A percentile compares a stretch with the other conserved stretches of the same genome.
These are phyloP conservation scores for Cladosporium halotolerans DNA, from an alignment of 2,329 filamentous ascomycete genomes.

Conservation along the genomic window DNA sequence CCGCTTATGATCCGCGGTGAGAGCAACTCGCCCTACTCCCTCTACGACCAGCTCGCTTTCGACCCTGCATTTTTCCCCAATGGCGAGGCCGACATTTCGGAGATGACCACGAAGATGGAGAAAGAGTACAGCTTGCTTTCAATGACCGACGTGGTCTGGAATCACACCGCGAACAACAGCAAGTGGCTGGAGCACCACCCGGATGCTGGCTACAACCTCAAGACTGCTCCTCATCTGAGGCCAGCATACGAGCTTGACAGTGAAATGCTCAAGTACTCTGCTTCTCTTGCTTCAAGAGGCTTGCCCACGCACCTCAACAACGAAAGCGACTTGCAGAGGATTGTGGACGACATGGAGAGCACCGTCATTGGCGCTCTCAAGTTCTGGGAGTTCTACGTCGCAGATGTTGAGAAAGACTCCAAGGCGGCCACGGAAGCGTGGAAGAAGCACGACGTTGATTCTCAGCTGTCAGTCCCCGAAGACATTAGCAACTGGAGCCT, in stretches of 20 bases:
- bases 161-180: constrained; percentile 94
- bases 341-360: constrained; percentile 80
- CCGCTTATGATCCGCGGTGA: constrained; percentile 80
- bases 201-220: constrained; percentile 89
- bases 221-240: constrained; percentile 70
- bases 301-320: constrained; percentile 68
- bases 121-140: constrained; percentile 76
- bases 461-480: constrained; percentile 48
- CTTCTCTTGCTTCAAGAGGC: constrained; percentile 58
- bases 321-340: constrained; percentile 64
- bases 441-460: constrained; percentile 53
- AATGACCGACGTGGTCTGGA: constrained; percentile 94
- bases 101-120: constrained; percentile 75
- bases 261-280: constrained; percentile 60
- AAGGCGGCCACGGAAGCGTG: constrained; percentile 66
- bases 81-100: constrained; percentile 74
- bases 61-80: constrained; percentile 75
- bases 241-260: constrained; percentile 69
- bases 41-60: constrained; percentile 86
- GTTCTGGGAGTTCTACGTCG: constrained; percentile 89
- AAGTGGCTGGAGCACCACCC: constrained; percentile 91
- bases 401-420: constrained; percentile 69
- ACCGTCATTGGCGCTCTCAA: constrained; percentile 70
- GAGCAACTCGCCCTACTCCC: constrained; percentile 95
- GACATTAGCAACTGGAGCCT: constrained; percentile 51